A percentile compares a stretch with the other conserved stretches of the same genome.
Conservation (phyloP, 2,329 filamentous ascomycete genomes). For the Aspergillus sp. region DNA sequence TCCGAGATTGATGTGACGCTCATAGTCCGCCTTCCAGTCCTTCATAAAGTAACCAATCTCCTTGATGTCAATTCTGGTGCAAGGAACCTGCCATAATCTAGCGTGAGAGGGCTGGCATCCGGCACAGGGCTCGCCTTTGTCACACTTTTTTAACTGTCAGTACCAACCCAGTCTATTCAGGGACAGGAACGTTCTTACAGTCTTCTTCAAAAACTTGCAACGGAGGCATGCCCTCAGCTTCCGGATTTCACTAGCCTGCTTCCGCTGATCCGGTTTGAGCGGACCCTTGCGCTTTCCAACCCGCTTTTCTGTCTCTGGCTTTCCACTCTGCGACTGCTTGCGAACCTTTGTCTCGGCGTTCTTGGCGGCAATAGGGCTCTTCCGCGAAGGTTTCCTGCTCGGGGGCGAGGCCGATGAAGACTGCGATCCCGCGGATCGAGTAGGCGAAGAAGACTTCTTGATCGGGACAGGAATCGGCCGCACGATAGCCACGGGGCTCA, state of each 20-base stretch:
- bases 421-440: conserved; percentile 57
- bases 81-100: conserved; percentile 93
- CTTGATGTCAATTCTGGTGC: conserved; percentile 97
- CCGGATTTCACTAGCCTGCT: conserved; percentile 94
- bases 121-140: conserved; percentile 93
- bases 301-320: conserved; percentile 89
- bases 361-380: conserved; percentile 75
- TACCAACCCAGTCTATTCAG: too few species aligned
- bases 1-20: conserved; percentile 78
- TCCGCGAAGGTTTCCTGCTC: conserved; percentile 62
- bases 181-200: conserved; percentile 34
- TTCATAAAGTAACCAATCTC: conserved; percentile 99
- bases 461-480: conserved; percentile 57
- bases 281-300: conserved; percentile 87
- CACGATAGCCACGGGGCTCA: conserved; percentile 65
- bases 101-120: conserved; percentile 95
- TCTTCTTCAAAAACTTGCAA: conserved; percentile 99
- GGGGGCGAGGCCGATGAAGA: conserved; percentile 57
- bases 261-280: conserved; percentile 85
- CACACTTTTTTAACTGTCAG: conserved; percentile 50
- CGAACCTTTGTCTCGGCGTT: conserved; percentile 78
- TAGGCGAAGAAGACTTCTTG: conserved; percentile 48
- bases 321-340: conserved; percentile 65
- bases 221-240: conserved; percentile 90
- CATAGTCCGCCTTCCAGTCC: conserved; percentile 96